These are phyloP conservation scores for Phytophthora fragariae DNA, from an alignment of 352 stramenopile species.

Conservation along the genomic window DNA sequence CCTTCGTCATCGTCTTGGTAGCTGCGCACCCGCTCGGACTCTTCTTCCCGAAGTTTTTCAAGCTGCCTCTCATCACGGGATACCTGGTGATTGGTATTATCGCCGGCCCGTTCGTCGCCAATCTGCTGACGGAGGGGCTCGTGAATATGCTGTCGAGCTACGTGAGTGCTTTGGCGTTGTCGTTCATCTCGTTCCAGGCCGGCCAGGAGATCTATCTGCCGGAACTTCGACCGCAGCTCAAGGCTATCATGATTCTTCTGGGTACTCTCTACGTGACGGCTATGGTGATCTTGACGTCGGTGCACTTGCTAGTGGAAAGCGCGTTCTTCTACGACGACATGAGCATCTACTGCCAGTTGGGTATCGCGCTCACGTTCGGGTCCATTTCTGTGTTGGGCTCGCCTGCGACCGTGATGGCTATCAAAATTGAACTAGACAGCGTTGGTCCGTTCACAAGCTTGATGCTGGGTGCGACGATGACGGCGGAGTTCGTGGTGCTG, in stretches of 20 bases:
- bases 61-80: constrained; percentile 70
- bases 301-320: constrained; percentile 41
- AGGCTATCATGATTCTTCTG: constrained; percentile 60
- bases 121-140: constrained; percentile 47
- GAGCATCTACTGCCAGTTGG: constrained; percentile 51
- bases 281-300: constrained; percentile 61
- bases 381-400: constrained; percentile 72
- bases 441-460: constrained; percentile 76
- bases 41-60: constrained; percentile 66
- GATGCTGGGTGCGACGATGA: constrained; percentile 77
- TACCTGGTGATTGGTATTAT: constrained; percentile 70
- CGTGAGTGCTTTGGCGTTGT: constrained; percentile 67
- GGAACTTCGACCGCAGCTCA: constrained; percentile 64
- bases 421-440: constrained; percentile 80
- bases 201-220: constrained; percentile 73
- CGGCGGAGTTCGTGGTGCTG: constrained; percentile 74
- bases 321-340: constrained; percentile 67
- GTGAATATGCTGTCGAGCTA: constrained; percentile 57
- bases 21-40: constrained; percentile 67
- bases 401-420: constrained; percentile 77
- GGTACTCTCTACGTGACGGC: constrained; percentile 52
- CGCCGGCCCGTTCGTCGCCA: constrained; percentile 61
- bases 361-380: constrained; percentile 72
- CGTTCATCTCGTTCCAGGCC: constrained; percentile 79
- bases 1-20: constrained; percentile 64